These are phyloP conservation scores for Discostella pseudostelligera DNA, from an alignment of 108 stramenopile species.

Conservation along the genomic window DNA sequence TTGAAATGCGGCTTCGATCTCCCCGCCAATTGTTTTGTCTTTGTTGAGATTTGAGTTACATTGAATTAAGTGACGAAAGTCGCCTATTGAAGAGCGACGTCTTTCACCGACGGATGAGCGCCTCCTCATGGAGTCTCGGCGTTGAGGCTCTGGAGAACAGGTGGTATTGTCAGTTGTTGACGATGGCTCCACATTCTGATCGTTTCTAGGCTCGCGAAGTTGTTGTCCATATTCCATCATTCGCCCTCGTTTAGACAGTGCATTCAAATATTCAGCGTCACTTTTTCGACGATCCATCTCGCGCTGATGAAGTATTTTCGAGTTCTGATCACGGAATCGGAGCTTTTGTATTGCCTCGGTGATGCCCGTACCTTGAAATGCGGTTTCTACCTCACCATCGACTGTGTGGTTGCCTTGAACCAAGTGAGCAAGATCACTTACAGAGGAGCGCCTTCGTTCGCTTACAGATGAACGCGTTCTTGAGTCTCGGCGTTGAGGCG, in stretches of 20 bases:
- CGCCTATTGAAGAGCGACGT: too few species aligned
- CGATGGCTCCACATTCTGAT: background rate
- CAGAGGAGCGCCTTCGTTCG: background rate
- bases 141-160: background rate
- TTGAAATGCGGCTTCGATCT: background rate
- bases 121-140: background rate
- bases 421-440: background rate
- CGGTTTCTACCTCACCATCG: too few species aligned
- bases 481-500: background rate
- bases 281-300: slow-evolving; percentile 17
- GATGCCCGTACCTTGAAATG: slow-evolving; percentile 4
- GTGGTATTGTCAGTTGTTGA: background rate
- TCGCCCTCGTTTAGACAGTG: slow-evolving; percentile 22
- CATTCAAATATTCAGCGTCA: slow-evolving; percentile 12
- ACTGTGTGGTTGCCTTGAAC: background rate
- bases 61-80: background rate
- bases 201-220: background rate
- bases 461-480: background rate
- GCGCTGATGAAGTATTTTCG: background rate
- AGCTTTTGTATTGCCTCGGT: slow-evolving; percentile 24
- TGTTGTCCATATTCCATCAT: slow-evolving; percentile 24
- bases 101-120: background rate
- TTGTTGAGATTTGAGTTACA: too few species aligned
- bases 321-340: slow-evolving; percentile 4
- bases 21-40: too few species aligned